A percentile compares a stretch with the other conserved stretches of the same genome.
Evolutionary conservation across 768 basidiomycete genomes (phyloP).

Genomic region (Boletus pseudo-olivaceus): DNA sequence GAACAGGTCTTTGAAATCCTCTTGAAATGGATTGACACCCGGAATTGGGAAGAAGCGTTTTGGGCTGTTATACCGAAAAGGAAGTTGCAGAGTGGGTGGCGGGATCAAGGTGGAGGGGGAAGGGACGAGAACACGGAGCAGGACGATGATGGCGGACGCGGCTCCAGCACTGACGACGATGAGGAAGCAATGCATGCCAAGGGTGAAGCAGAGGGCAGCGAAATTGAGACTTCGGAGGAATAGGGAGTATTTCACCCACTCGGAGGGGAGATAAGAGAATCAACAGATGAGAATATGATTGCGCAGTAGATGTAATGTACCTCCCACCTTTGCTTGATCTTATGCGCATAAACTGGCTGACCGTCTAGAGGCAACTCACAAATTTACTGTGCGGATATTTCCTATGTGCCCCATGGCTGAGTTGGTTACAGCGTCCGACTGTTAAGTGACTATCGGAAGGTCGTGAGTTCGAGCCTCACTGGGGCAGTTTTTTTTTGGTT

Average conservation of each 20-base stretch:
- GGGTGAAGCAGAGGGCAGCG: background rate
- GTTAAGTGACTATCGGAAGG: constrained; percentile 43
- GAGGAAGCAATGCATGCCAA: background rate
- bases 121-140: background rate
- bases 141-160: background rate
- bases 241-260: background rate
- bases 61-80: constrained; percentile 88
- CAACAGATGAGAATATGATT: background rate
- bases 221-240: background rate
- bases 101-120: constrained; percentile 13
- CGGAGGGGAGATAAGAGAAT: background rate
- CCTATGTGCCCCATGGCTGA: constrained; percentile 46
- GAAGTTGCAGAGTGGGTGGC: constrained; percentile 59
- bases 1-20: constrained; percentile 81
- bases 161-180: background rate
- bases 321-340: no score
- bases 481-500: constrained; percentile 34
- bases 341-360: no score
- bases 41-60: constrained; percentile 84
- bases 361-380: background rate
- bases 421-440: constrained; percentile 51
- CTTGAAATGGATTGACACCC: constrained; percentile 80
- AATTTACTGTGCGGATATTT: accelerated
- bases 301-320: background rate
- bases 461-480: constrained; percentile 54